Conservation (phyloP, 306 rosid species). For the Glycine latifolia region DNA sequence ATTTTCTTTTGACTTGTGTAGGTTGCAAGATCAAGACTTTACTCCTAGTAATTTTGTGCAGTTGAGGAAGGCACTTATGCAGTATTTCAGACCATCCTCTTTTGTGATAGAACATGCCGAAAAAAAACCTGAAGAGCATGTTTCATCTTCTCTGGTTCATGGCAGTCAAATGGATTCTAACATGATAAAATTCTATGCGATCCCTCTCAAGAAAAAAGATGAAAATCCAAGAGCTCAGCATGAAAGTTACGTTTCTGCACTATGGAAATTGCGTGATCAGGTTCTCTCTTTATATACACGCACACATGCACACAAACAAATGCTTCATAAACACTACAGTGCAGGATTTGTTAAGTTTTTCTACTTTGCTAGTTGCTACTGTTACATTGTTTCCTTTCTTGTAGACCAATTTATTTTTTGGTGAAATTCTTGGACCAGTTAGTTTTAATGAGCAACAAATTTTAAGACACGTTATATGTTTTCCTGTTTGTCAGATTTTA, state of each 20-base stretch:
- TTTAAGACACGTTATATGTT: slow-evolving; percentile 21
- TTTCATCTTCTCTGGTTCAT: slow-evolving; percentile 41
- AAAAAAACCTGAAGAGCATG: slow-evolving; percentile 45
- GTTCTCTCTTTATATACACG: slow-evolving; percentile 49
- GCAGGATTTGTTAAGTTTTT: no score
- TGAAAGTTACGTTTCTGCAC: slow-evolving; percentile 64
- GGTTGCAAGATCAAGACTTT: slow-evolving; percentile 67
- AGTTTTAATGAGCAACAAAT: not conserved
- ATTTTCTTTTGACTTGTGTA: slow-evolving; percentile 47
- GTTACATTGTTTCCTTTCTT: slow-evolving; percentile 4
- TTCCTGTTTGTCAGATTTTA: slow-evolving; percentile 63
- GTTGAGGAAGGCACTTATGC: slow-evolving; percentile 64
- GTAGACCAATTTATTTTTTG: not conserved
- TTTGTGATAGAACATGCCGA: slow-evolving; percentile 51
- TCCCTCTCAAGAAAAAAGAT: slow-evolving; percentile 71
- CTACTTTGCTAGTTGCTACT: not conserved
- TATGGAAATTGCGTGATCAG: slow-evolving; percentile 86
- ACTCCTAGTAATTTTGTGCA: slow-evolving; percentile 55
- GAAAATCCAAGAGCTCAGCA: slow-evolving; percentile 66
- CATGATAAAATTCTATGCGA: slow-evolving; percentile 51
- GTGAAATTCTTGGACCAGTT: no score
- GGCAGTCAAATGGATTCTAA: slow-evolving; percentile 43
- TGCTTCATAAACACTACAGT: not conserved
- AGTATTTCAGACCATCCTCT: slow-evolving; percentile 61
- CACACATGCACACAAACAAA: not conserved